Evolutionary conservation across 176 grass and related monocot species (phyloP).

Genomic region (Musa schizocarpa): DNA sequence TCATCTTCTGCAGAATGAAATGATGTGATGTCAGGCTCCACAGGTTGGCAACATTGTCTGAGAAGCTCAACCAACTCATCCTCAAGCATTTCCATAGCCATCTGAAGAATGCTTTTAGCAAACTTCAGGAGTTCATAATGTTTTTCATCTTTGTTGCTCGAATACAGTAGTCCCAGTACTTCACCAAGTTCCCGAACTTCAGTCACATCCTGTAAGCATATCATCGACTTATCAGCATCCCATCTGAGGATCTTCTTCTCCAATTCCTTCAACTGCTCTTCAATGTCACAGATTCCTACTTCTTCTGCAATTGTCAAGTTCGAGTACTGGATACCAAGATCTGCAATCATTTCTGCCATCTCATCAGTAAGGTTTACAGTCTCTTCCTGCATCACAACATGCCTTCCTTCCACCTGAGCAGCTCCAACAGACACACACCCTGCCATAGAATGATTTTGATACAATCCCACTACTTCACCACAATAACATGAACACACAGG

Average conservation of each 20-base stretch:
- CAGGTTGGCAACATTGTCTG: slow-evolving; percentile 40
- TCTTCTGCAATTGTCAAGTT: slow-evolving; percentile 14
- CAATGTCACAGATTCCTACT: slow-evolving; percentile 9
- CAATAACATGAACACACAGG: not conserved
- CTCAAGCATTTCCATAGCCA: slow-evolving; percentile 69
- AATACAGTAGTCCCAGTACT: slow-evolving; percentile 26
- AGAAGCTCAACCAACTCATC: slow-evolving; percentile 81
- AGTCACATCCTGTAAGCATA: slow-evolving; percentile 13
- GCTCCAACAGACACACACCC: not conserved
- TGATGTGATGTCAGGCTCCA: slow-evolving; percentile 50
- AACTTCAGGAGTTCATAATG: slow-evolving; percentile 29
- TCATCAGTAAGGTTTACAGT: not conserved
- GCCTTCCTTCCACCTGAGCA: not conserved
- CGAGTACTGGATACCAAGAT: not conserved
- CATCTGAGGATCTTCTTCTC: not conserved
- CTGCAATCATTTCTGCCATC: not conserved
- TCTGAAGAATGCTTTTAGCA: slow-evolving; percentile 54
- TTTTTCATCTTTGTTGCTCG: not conserved
- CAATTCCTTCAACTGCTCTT: slow-evolving; percentile 7
- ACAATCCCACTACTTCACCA: not conserved
- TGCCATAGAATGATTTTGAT: not conserved
- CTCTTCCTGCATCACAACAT: not conserved
- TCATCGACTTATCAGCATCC: slow-evolving; percentile 3
- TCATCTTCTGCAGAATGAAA: slow-evolving; percentile 59
- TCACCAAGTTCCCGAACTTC: slow-evolving; percentile 55